Evolutionary conservation across 2,329 filamentous ascomycete genomes (phyloP), one percentile per base, ranked within the genome.

Genomic region (Aspergillus novoparasiticus): DNA sequence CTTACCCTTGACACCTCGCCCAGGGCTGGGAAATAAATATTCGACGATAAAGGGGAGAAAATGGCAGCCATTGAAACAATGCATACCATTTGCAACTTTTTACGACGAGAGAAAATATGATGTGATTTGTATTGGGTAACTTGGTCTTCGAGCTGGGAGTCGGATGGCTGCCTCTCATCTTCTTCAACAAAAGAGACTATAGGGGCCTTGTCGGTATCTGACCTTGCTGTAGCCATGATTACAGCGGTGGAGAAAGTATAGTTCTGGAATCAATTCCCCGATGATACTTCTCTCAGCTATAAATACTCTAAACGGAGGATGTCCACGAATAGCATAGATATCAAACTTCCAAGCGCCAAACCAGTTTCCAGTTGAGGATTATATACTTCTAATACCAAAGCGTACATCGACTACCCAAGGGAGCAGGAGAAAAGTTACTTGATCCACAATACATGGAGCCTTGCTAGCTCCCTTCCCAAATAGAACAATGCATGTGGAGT

Each of bases 21-120:
- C 10, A 83, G 69, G 6, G 79, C 75, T 4, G 81, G 81, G 59
- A 83, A 80, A 67, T 83, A 83, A 56, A 83, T 82, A 61, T 80
- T 80, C 8, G 79, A 78, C 6, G 78, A 79, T 4, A 83, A 68
- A 1, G 80, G 80, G 5, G 79, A 80, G 66, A 83, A 66, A 21
- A 57, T 28, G 30, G 56, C 62, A 9, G 64, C 64, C 21, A 62
- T 28, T n/a, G 64, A 62, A 43, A 64, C 62, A 9, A 66, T 45
- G 39, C 55, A 54, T 28, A 62, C 60, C 60, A 62, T 62, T 36
- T 59, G 55, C 28, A 62, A 16, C 16, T 59, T 59, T 28, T 55
- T 45, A 36, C 21, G 34, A 16, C 56, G 60, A 39, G 36, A 46
- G 48, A 59, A 62, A 39, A 59, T 55, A 55, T 62, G 60, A 48